These are phyloP conservation scores for Metschnikowia amazonensis DNA, from an alignment of 805 yeast genomes.

Conservation along the genomic window DNA sequence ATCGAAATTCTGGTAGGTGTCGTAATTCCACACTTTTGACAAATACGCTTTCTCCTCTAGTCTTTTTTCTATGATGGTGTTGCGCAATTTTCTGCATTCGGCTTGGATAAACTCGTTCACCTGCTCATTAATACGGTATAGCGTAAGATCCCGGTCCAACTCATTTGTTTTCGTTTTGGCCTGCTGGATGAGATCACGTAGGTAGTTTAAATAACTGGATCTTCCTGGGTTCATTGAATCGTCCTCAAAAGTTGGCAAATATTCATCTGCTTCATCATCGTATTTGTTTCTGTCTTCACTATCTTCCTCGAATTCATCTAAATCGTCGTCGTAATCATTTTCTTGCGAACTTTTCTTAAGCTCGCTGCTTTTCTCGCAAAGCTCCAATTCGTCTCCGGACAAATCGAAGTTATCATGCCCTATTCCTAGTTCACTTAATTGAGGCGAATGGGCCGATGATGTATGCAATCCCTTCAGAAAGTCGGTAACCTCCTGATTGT, in stretches of 20 bases:
- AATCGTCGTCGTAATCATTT: slow-evolving; percentile 24
- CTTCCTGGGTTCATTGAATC: slow-evolving; percentile 8
- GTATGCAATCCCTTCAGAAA: slow-evolving; percentile 26
- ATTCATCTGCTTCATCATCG: slow-evolving; percentile 25
- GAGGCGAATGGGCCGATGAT: slow-evolving; percentile 40
- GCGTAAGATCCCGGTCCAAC: slow-evolving; percentile 32
- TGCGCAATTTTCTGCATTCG: slow-evolving; percentile 31
- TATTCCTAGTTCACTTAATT: slow-evolving; percentile 30
- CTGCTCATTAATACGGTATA: slow-evolving; percentile 31
- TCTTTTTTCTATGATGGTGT: slow-evolving; percentile 33
- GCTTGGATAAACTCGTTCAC: slow-evolving; percentile 29
- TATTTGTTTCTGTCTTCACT: slow-evolving; percentile 18
- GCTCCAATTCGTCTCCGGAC: slow-evolving; percentile 34
- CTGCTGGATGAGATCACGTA: slow-evolving; percentile 33
- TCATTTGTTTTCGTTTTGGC: slow-evolving; percentile 33
- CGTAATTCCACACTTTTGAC: slow-evolving; percentile 38
- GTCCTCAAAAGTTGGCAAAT: slow-evolving; percentile 15
- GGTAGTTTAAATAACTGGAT: slow-evolving; percentile 22
- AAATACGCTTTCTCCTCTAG: slow-evolving; percentile 29
- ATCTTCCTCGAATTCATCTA: slow-evolving; percentile 25
- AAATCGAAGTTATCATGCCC: slow-evolving; percentile 31
- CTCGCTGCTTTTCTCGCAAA: slow-evolving; percentile 23
- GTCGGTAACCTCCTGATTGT: slow-evolving; percentile 6
- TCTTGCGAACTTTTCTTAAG: slow-evolving; percentile 19
- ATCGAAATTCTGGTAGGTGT: slow-evolving; percentile 37